phyloP scores from a whole-genome alignment of 139 green algal genomes.

The Chlamydomonas asymmetrica region DNA sequence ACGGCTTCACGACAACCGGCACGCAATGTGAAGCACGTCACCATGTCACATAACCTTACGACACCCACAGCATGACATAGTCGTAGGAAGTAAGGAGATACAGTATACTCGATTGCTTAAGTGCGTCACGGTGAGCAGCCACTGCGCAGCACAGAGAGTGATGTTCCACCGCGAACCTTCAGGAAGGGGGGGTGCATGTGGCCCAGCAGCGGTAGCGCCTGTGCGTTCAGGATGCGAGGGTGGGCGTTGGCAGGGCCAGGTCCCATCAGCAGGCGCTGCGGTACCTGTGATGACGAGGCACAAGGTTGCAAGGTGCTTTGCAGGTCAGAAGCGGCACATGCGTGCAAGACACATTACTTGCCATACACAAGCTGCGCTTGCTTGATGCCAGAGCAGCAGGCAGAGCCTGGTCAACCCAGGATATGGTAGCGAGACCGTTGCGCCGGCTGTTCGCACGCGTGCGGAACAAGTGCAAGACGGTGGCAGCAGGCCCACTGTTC shows the following conservation, averaged over 20 bases:
- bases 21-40: too few relatives aligned
- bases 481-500: too few relatives aligned
- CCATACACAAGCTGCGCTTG: neutral
- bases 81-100: too few relatives aligned
- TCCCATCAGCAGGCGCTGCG: constrained; percentile 80
- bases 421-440: neutral
- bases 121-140: too few relatives aligned
- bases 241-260: constrained; percentile 84
- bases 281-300: constrained; percentile 44
- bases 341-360: neutral
- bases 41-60: too few relatives aligned
- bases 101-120: too few relatives aligned
- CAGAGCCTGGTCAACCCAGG: neutral
- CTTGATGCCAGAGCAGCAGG: too few relatives aligned
- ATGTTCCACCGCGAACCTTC: constrained; percentile 77
- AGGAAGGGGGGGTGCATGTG: constrained; percentile 94
- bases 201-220: constrained; percentile 82
- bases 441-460: too few relatives aligned
- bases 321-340: neutral
- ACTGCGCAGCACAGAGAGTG: too few relatives aligned
- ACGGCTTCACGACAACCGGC: too few relatives aligned
- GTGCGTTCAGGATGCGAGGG: constrained; percentile 75
- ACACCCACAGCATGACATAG: too few relatives aligned
- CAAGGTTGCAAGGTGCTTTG: neutral
- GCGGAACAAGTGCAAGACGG: too few relatives aligned